Evolutionary conservation across 140 eudicot genomes (phyloP), one percentile per base, ranked within the genome.

Genomic region (Cichorium intybus): DNA sequence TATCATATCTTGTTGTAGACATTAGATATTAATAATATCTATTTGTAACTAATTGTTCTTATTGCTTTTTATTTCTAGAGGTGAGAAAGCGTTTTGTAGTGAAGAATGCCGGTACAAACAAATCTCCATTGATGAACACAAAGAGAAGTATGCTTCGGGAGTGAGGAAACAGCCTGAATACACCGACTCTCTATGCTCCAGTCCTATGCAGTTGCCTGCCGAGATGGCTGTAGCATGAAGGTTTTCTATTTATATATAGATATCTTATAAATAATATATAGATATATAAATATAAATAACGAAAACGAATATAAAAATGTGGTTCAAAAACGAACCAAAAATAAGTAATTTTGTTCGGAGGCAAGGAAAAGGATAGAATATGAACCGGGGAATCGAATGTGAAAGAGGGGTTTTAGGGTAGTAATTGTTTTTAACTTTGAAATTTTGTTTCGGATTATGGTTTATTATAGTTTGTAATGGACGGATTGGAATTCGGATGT

Each of bases 31-130:
- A 10, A 23, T 57, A 10, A 41, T 28, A 54, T 72, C 23, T 55
- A 41, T 39, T 46, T 54, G 15, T 20, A 37, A 28, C 73, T 64
- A 22, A 43, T 23, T 46, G 17, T 17, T 57, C 47, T 2, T 34
- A 21, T 37, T 51, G 9, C 24, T 47, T 60, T 63, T 28, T 7
- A 51, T 16, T 60, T 73, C 51, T 86, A 86, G 97, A 49, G 97
- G 97, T 21, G 97, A 90, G 70, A 86, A 84, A 71, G 97, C 92
- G 9, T 89, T 89, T 75, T 89, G 97, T 70, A 86, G 97, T n/a
- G 87, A 74, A 55, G 89, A 90, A 60, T 90, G 97, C 61, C 88
- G 93, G 60, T 57, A 37, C 86, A 79, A 71, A 62, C 95, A 86
- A 48, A 90, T 90, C 9, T 58, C 65, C 23, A 22, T 67, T 8